Conservation (phyloP, 2,329 filamentous ascomycete genomes). For the Rutstroemia sp. region DNA sequence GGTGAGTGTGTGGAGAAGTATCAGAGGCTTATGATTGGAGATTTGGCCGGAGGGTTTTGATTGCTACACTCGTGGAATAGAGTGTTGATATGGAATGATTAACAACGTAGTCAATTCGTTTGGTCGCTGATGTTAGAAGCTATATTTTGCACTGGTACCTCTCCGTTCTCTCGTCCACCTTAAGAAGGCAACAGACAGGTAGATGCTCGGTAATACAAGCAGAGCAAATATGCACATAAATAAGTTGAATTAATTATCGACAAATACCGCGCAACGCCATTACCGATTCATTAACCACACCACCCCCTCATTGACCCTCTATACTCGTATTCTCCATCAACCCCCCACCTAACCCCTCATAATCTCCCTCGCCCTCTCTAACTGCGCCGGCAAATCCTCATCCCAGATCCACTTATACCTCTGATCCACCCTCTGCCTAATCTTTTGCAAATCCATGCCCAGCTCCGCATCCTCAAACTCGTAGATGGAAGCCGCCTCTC, state of each 20-base stretch:
- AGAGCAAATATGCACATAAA: no score
- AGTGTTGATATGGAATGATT: background rate
- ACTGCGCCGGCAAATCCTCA: conserved; percentile 29
- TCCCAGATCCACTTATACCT: conserved; percentile 34
- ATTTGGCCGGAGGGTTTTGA: conserved; percentile 34
- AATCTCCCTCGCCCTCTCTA: conserved; percentile 33
- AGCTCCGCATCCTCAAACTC: conserved; percentile 36
- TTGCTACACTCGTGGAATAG: no score
- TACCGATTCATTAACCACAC: background rate
- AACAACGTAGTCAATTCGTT: background rate
- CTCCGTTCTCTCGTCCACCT: no score
- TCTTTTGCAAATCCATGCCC: conserved; percentile 30
- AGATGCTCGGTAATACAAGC: no score
- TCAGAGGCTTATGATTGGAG: conserved; percentile 68
- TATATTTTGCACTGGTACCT: background rate
- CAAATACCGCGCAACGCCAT: background rate
- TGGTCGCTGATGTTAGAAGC: background rate
- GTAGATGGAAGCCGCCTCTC: conserved; percentile 31
- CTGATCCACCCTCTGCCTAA: conserved; percentile 31
- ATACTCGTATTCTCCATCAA: background rate
- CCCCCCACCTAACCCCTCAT: conserved; percentile 14
- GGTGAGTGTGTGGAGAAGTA: conserved; percentile 78
- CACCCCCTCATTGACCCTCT: background rate
- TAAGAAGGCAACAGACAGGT: no score
- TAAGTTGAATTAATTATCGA: no score